These are phyloP conservation scores for Orychophragmus violaceus DNA, from an alignment of 345 rosid species.

Conservation along the genomic window DNA sequence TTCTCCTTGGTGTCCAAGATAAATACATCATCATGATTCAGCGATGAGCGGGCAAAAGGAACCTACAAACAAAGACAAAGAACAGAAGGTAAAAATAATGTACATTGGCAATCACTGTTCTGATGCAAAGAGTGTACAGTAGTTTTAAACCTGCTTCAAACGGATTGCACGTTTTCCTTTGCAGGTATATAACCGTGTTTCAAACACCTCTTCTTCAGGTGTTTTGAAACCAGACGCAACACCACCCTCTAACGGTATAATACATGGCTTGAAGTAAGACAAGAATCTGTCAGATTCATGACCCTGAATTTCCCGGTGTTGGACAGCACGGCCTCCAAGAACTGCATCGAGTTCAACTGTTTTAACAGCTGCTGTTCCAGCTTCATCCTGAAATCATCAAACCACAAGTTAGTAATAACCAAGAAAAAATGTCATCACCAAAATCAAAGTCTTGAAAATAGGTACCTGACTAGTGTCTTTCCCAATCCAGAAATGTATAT, in stretches of 20 bases:
- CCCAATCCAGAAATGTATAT: conserved; percentile 98
- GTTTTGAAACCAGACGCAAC: conserved; percentile 89
- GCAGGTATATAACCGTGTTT: conserved; percentile 80
- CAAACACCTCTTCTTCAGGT: conserved; percentile 82
- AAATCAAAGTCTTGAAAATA: neutral
- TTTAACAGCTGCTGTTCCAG: conserved; percentile 98
- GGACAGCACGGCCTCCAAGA: conserved; percentile 98
- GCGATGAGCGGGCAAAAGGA: conserved; percentile 84
- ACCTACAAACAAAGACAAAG: conserved; percentile 41
- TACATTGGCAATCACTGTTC: neutral
- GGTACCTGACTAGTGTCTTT: conserved; percentile 91
- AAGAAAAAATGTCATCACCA: neutral
- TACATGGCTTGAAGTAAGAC: conserved; percentile 96
- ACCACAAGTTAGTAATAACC: neutral
- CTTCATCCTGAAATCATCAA: conserved; percentile 62
- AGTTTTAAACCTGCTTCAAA: conserved; percentile 80
- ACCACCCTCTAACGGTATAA: conserved; percentile 94
- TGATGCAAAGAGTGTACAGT: conserved; percentile 10
- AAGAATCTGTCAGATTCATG: conserved; percentile 96
- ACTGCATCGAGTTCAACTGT: conserved; percentile 89
- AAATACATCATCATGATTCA: conserved; percentile 98
- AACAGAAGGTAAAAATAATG: conserved; percentile 11
- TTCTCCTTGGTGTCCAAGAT: conserved; percentile 76
- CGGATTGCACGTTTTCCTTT: conserved; percentile 82
- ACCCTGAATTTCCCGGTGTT: conserved; percentile 95